phyloP scores from a whole-genome alignment of 176 grass and related monocot genomes.

The Phragmites australis region DNA sequence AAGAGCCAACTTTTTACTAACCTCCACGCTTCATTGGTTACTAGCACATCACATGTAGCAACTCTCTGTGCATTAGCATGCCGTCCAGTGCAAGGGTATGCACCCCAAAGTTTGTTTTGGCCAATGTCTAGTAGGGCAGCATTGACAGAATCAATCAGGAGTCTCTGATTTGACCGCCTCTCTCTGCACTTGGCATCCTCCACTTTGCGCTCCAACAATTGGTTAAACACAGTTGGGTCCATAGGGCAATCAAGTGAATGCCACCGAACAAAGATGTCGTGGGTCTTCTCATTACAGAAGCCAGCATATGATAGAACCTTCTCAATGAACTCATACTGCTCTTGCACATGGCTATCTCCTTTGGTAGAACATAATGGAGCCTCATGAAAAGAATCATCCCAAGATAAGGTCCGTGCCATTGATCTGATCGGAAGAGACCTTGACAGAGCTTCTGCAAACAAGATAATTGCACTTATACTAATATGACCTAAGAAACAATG shows the following conservation, averaged over 20 bases:
- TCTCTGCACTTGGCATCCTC: conserved; percentile 70
- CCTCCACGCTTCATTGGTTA: conserved; percentile 55
- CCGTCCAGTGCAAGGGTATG: conserved; percentile 52
- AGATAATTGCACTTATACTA: conserved; percentile 16
- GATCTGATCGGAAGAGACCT: conserved; percentile 81
- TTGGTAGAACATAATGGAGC: conserved; percentile 27
- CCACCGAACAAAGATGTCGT: conserved; percentile 58
- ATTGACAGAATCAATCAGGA: conserved; percentile 61
- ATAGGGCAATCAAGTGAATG: conserved; percentile 69
- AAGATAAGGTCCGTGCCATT: conserved; percentile 76
- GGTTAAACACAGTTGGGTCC: conserved; percentile 56
- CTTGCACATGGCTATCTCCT: conserved; percentile 50
- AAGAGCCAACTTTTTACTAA: conserved; percentile 66
- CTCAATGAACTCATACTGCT: conserved; percentile 57
- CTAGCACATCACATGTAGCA: conserved; percentile 31
- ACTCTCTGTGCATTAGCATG: not conserved
- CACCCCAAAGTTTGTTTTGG: conserved; percentile 46
- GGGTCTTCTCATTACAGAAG: conserved; percentile 34
- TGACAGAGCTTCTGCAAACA: conserved; percentile 58
- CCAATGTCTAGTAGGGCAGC: conserved; percentile 67
- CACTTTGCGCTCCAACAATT: conserved; percentile 66
- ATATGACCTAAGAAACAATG: conserved; percentile 9
- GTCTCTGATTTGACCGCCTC: conserved; percentile 72
- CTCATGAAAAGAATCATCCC: conserved; percentile 59
- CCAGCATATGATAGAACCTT: conserved; percentile 61